Base-by-base conservation (phyloP, 306 rosid species). In the Vicia villosa region DNA sequence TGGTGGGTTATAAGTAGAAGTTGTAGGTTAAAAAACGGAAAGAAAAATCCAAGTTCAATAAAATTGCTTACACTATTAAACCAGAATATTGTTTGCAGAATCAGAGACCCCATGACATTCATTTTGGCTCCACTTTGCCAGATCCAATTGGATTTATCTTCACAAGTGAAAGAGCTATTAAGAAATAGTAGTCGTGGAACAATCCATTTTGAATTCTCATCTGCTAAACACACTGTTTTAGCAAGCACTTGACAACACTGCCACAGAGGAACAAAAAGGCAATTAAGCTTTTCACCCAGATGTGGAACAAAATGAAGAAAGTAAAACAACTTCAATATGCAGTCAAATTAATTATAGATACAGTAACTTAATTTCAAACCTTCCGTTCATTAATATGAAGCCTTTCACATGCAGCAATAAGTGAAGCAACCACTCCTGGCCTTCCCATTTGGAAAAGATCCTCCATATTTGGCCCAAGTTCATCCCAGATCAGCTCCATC, bases 1-100 rank as follows among this genome's bases (percentile, higher is more conserved):
- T 64, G 90, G 96, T 89, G 96, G 95, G 87, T 92, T 87, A 89
- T 83, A 89, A 89, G 98, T 92, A 92, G 98, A 87, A 79, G 96
- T 86, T 89, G 92, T 92, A 90, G 98, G 98, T 92, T 89, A 82
- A 37, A 70, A 69, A 49, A 40, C 0, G 5, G 26, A 75, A 45
- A 38, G 32, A 73, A 55, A 57, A 30, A 72, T 42, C 63, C 32
- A 78, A 30, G 11, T 42, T 70, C 45, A 67, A 71, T 68, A 43
- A 77, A 65, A 12, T 64, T 75, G 65, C 82, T 77, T 70, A 80
- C 85, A 2, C 51, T 75, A 71, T 34, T 67, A 65, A 82, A 82
- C 17, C 83, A 74, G 70, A 82, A 82, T 77, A 88, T 86, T 79
- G 86, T 79, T 80, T 91, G 97, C 75, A 94, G 90, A 75, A 91